These are phyloP conservation scores for Peronospora destructor DNA, from an alignment of 352 stramenopile genomes.

Conservation along the genomic window DNA sequence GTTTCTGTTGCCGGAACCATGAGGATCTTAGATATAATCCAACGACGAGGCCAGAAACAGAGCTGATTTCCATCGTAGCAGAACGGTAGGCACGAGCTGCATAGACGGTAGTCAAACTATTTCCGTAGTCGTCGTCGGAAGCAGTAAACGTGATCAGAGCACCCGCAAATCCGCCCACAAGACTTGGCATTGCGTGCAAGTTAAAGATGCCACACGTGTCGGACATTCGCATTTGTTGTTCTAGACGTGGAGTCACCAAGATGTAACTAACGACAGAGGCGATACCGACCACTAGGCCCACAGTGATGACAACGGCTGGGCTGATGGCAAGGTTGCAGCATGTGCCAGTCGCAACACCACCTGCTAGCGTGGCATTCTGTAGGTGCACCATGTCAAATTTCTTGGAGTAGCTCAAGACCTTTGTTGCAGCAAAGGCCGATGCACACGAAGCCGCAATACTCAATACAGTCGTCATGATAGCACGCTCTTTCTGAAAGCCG, in stretches of 20 bases:
- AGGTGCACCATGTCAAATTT: constrained; percentile 83
- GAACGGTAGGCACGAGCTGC: constrained; percentile 38
- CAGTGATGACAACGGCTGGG: constrained; percentile 42
- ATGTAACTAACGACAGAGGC: constrained; percentile 43
- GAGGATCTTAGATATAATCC: constrained; percentile 38
- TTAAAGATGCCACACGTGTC: constrained; percentile 67
- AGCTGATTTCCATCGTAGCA: constrained; percentile 30
- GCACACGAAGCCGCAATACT: constrained; percentile 57
- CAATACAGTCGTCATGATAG: constrained; percentile 72
- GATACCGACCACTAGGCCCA: constrained; percentile 47
- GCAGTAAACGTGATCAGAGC: constrained; percentile 46
- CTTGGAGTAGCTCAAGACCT: constrained; percentile 38
- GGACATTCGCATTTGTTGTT: constrained; percentile 35
- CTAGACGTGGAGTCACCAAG: constrained; percentile 38
- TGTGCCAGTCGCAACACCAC: constrained; percentile 74
- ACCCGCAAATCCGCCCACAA: constrained; percentile 52
- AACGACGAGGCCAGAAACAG: constrained; percentile 26
- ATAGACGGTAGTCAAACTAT: constrained; percentile 42
- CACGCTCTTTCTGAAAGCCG: constrained; percentile 60
- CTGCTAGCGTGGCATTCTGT: constrained; percentile 78
- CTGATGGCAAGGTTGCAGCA: constrained; percentile 65
- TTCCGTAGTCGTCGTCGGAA: constrained; percentile 46
- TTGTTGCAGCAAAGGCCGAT: constrained; percentile 46
- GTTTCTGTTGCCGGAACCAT: constrained; percentile 47
- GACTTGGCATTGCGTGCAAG: constrained; percentile 69